Evolutionary conservation across 1,139 yeast species (phyloP).

Genomic region (Suhomyces atakaporum): DNA sequence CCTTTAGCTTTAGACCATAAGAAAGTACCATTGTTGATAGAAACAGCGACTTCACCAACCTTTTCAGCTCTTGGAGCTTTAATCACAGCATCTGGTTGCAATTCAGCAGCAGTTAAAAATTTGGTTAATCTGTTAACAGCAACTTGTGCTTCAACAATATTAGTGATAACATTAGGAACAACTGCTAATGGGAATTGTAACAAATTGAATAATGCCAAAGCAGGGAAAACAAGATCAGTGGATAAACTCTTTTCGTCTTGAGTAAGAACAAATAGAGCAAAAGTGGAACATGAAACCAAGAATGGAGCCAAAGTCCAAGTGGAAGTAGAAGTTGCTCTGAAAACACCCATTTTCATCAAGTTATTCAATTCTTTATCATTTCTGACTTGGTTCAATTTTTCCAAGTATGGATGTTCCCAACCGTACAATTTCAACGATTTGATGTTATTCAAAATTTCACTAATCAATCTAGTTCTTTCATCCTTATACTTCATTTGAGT

Average conservation of each 20-base stretch:
- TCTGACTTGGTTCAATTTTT: constrained; percentile 75
- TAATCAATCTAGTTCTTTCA: constrained; percentile 58
- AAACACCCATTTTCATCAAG: constrained; percentile 73
- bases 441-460: constrained; percentile 87
- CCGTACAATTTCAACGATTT: constrained; percentile 91
- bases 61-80: constrained; percentile 52
- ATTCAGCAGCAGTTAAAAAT: constrained; percentile 74
- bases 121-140: constrained; percentile 75
- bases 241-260: constrained; percentile 68
- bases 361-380: constrained; percentile 84
- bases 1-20: constrained; percentile 83
- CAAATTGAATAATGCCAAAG: constrained; percentile 81
- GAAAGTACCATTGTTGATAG: constrained; percentile 75
- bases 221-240: constrained; percentile 94
- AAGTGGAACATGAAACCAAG: constrained; percentile 87
- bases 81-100: constrained; percentile 76
- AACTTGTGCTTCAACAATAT: constrained; percentile 87
- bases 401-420: constrained; percentile 88
- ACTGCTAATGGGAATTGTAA: constrained; percentile 92
- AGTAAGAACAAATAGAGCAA: constrained; percentile 73
- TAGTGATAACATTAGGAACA: constrained; percentile 85
- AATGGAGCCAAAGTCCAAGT: constrained; percentile 90
- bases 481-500: constrained; percentile 50
- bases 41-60: constrained; percentile 70
- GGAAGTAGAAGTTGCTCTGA: constrained; percentile 71